phyloP scores from a whole-genome alignment of 163 green algal genomes.

The Volvox carteri region DNA sequence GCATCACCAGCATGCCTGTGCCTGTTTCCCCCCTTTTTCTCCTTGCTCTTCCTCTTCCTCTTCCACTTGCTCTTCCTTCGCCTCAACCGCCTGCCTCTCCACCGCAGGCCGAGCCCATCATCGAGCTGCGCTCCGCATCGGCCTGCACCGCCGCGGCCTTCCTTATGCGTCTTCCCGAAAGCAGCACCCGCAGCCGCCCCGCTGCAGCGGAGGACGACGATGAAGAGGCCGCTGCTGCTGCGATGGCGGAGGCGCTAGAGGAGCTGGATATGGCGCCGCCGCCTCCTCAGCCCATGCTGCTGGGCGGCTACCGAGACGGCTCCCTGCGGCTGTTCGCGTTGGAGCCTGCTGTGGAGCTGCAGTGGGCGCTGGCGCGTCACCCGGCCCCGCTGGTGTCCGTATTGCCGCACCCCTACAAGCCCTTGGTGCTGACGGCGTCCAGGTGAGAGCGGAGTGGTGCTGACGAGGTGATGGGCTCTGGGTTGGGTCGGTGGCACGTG shows the following conservation, averaged over 20 bases:
- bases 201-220: neutral
- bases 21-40: neutral
- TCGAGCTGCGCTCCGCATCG: slow-evolving; percentile 43
- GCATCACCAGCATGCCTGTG: neutral
- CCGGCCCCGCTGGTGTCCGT: slow-evolving; percentile 57
- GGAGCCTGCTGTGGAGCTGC: slow-evolving; percentile 27
- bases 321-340: slow-evolving; percentile 61
- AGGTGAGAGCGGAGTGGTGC: no score
- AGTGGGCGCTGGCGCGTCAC: slow-evolving; percentile 65
- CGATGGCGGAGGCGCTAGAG: neutral
- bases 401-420: slow-evolving; percentile 45
- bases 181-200: neutral
- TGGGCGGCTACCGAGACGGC: slow-evolving; percentile 70
- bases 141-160: slow-evolving; percentile 55
- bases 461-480: no score
- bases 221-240: neutral
- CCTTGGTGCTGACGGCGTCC: slow-evolving; percentile 60
- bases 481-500: no score
- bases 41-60: neutral
- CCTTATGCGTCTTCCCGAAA: neutral
- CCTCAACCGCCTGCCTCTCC: no score
- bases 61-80: neutral
- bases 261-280: neutral
- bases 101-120: slow-evolving; percentile 46
- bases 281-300: slow-evolving; percentile 12